Evolutionary conservation across 495 filamentous ascomycete species (phyloP).

Genomic region (Lasiosphaeris hirsuta): DNA sequence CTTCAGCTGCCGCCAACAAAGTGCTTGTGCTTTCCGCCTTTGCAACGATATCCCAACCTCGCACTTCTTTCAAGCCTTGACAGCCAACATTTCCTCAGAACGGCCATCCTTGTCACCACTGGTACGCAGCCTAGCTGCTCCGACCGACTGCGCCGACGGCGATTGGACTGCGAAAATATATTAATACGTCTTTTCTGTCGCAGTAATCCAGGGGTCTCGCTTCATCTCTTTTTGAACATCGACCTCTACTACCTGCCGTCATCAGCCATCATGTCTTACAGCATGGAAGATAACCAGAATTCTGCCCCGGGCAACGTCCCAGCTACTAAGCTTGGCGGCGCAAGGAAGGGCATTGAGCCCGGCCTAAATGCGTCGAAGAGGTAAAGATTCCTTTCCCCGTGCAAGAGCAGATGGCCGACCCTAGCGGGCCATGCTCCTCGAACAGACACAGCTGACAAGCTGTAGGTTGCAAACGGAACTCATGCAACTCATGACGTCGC

Average conservation of each 20-base stretch:
- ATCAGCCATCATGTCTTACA: constrained; percentile 55
- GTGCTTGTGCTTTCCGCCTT: constrained; percentile 10
- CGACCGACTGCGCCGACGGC: not conserved
- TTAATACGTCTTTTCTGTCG: constrained; percentile 19
- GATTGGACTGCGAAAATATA: constrained; percentile 4
- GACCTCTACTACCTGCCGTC: not conserved
- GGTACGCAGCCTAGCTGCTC: constrained; percentile 13
- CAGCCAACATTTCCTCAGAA: constrained; percentile 18
- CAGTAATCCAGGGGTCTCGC: constrained; percentile 15
- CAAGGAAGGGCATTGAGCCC: constrained; percentile 52
- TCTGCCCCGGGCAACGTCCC: constrained; percentile 57
- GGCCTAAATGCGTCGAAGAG: constrained; percentile 77
- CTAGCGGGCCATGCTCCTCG: not conserved
- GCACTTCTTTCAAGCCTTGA: not conserved
- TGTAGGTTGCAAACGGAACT: constrained; percentile 91
- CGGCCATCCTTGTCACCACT: constrained; percentile 17
- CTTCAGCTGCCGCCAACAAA: not conserved
- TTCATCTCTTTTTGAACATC: constrained; percentile 13
- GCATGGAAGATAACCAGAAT: constrained; percentile 70
- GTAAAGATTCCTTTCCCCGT: constrained; percentile 40
- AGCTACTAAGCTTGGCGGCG: constrained; percentile 56
- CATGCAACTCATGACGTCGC: constrained; percentile 95
- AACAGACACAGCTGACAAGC: constrained; percentile 6
- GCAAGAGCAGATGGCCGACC: not conserved
- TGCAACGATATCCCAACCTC: not conserved